These are phyloP conservation scores for Apiotrichum brassicae DNA, from an alignment of 1,284 basidiomycete genomes.

Conservation along the genomic window DNA sequence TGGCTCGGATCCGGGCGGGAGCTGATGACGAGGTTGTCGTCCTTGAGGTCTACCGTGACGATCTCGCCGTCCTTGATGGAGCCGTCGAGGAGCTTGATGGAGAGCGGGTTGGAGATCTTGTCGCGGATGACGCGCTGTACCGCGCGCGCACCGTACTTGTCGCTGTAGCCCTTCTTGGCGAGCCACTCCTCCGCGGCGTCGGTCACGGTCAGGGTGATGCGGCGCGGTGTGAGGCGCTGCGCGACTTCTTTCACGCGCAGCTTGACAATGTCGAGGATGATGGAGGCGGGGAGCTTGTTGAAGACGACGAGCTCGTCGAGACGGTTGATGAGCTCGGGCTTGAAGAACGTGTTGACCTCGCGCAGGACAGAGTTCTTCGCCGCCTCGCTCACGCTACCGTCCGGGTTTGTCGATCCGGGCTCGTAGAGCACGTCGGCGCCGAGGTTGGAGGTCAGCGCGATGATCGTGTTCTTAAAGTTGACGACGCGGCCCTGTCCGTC, in stretches of 20 bases:
- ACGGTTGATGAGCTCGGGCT: constrained; percentile 84
- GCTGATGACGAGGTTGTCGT: constrained; percentile 42
- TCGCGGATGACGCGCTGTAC: constrained; percentile 72
- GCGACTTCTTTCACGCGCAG: constrained; percentile 69
- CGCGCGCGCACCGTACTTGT: constrained; percentile 76
- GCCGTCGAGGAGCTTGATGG: constrained; percentile 65
- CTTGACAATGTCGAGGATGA: constrained; percentile 69
- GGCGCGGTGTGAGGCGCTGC: constrained; percentile 57
- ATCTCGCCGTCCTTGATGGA: constrained; percentile 67
- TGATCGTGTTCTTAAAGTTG: constrained; percentile 67
- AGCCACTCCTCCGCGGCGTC: constrained; percentile 64
- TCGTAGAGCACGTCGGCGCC: constrained; percentile 69
- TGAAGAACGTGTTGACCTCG: constrained; percentile 70
- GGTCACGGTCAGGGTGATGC: constrained; percentile 68
- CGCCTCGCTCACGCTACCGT: constrained; percentile 61
- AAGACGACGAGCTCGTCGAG: constrained; percentile 82
- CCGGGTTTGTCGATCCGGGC: constrained; percentile 56
- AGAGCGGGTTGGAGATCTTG: constrained; percentile 69
- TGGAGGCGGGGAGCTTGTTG: constrained; percentile 70
- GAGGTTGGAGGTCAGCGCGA: constrained; percentile 90
- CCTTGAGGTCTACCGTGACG: constrained; percentile 53
- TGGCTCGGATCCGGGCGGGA: constrained; percentile 14
- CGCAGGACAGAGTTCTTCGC: constrained; percentile 67
- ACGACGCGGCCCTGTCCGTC: constrained; percentile 52
- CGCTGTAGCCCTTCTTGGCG: constrained; percentile 72